Base-by-base conservation (phyloP, 1,284 basidiomycete species). In the Meripilus lineatus region DNA sequence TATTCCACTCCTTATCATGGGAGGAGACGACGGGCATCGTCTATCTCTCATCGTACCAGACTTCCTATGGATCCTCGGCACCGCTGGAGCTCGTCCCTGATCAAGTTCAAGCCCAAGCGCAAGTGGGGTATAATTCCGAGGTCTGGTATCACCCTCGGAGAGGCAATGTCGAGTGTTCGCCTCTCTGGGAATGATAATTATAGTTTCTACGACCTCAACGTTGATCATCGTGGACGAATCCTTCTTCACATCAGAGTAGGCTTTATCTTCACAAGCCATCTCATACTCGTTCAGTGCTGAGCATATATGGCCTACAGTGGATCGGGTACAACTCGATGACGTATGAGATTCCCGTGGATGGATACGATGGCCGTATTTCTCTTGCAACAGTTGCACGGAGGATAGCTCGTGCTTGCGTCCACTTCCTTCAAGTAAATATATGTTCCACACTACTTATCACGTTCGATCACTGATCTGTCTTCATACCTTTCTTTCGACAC, bases 281-380 rank as follows among this genome's bases (percentile, higher is more conserved):
- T 37, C 20, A 14, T 11, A 13, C 23, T 28, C 18, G 3, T 18
- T 40, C 11, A 4, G 15, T 6, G 34, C 5, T 32, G 38, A 25
- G 21, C 43, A 67, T 30, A 38, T 24, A 17, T 39, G 36, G 26
- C 32, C 39, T 38, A 17, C 40, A 87, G 85, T 88, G 85, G 85
- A 66, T 72, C 34, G 84, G 84, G 0, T 85, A 84, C 55, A 64
- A 69, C 26, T 74, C 84, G 5, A 72, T 86, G 58, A 85, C 80
- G 36, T 88, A 87, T 54, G 80, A 85, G 56, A 80, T 88, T 32
- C 85, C 84, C 1, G 65, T 88, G 32, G 82, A 85, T 51, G 72
- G 71, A 8, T 81, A 81, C 55, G 74, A 78, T 45, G 79, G 81
- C 15, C 75, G 74, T 42, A 72, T 83, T 24, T 75, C 79, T 52